phyloP scores from a whole-genome alignment of 306 rosid genomes.

The Medicago lupulina region DNA sequence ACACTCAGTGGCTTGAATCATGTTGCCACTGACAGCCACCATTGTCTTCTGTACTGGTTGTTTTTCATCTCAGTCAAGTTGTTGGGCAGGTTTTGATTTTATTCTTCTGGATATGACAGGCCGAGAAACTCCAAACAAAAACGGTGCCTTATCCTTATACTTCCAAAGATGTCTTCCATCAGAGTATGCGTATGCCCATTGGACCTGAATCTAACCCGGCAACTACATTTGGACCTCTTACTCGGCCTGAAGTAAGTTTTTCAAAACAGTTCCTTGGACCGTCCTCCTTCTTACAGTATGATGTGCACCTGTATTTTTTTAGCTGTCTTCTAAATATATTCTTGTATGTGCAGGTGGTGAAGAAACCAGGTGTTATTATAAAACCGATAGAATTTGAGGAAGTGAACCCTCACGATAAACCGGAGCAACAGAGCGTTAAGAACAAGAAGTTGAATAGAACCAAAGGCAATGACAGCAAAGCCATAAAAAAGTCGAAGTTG shows the following conservation, averaged over 20 bases:
- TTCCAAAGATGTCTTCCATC: slow-evolving; percentile 76
- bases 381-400: slow-evolving; percentile 74
- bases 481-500: slow-evolving; percentile 46
- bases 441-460: slow-evolving; percentile 48
- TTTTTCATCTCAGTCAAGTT: slow-evolving; percentile 4
- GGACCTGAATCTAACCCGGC: slow-evolving; percentile 98
- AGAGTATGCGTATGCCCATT: slow-evolving; percentile 83
- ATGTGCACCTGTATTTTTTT: neutral
- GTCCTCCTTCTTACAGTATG: neutral
- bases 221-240: slow-evolving; percentile 68
- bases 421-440: slow-evolving; percentile 54
- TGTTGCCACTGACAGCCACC: slow-evolving; percentile 16
- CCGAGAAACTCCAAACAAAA: slow-evolving; percentile 83
- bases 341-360: slow-evolving; percentile 68
- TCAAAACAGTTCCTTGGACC: slow-evolving; percentile 31
- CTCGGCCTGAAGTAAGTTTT: slow-evolving; percentile 83
- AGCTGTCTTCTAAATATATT: slow-evolving; percentile 9
- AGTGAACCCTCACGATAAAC: slow-evolving; percentile 66
- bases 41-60: slow-evolving; percentile 2
- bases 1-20: slow-evolving; percentile 1
- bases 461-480: slow-evolving; percentile 47
- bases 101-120: slow-evolving; percentile 60
- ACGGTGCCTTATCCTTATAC: slow-evolving; percentile 81
- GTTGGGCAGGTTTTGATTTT: slow-evolving; percentile 28
- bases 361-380: slow-evolving; percentile 81